These are phyloP conservation scores for Selaginella tamariscina DNA, from an alignment of 75 land plant species.

Conservation along the genomic window DNA sequence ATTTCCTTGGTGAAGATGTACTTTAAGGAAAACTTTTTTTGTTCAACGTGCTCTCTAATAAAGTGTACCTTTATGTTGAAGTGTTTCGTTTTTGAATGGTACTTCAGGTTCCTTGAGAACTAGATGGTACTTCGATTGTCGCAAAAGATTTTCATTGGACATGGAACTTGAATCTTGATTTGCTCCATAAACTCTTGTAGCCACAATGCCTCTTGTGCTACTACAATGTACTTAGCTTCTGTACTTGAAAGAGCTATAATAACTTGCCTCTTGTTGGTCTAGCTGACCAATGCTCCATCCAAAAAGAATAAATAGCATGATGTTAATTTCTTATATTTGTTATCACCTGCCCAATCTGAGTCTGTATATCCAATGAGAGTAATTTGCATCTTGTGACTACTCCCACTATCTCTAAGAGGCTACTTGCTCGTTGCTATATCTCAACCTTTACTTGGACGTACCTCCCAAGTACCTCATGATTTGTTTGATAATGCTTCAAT, in stretches of 20 bases:
- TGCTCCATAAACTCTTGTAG: too few relatives aligned
- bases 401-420: background rate
- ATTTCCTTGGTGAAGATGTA: background rate
- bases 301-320: background rate
- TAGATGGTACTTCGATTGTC: background rate
- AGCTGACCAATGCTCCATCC: background rate
- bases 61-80: background rate
- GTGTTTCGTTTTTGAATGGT: background rate
- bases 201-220: background rate
- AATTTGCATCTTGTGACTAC: background rate
- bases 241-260: background rate
- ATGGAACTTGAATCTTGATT: background rate
- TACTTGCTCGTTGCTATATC: background rate
- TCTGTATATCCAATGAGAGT: too few relatives aligned
- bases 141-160: background rate
- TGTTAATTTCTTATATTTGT: background rate
- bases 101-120: background rate
- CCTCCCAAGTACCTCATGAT: conserved; percentile 21
- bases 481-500: conserved; percentile 13
- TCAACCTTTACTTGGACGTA: background rate
- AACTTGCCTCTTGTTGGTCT: background rate
- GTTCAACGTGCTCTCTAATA: too few relatives aligned
- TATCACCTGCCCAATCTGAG: conserved; percentile 1
- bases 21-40: background rate
- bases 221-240: background rate